Evolutionary conservation across 108 stramenopile genomes (phyloP).

Genomic region (Skeletonema marinoi): DNA sequence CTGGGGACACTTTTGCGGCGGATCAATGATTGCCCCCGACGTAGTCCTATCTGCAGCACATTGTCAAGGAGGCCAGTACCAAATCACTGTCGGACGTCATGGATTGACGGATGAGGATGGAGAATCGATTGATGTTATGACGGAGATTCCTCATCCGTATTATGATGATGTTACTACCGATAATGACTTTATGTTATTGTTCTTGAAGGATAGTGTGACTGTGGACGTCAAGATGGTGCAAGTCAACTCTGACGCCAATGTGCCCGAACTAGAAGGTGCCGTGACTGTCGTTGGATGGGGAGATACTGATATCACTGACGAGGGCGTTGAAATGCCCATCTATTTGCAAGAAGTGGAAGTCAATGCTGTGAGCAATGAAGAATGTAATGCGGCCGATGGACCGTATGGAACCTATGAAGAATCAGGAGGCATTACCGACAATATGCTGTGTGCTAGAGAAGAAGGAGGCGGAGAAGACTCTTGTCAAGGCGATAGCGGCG

Average conservation of each 20-base stretch:
- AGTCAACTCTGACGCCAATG: slow-evolving; percentile 35
- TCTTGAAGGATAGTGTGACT: background rate
- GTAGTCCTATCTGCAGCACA: slow-evolving; percentile 1
- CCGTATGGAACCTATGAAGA: slow-evolving; percentile 23
- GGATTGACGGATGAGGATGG: slow-evolving; percentile 7
- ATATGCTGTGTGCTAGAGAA: slow-evolving; percentile 39
- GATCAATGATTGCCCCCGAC: slow-evolving; percentile 24
- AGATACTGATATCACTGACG: slow-evolving; percentile 8
- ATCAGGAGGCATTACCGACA: slow-evolving; percentile 16
- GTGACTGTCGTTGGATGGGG: slow-evolving; percentile 64
- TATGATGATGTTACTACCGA: slow-evolving; percentile 8
- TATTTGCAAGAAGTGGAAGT: slow-evolving; percentile 18
- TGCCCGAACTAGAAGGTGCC: slow-evolving; percentile 28
- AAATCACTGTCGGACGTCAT: slow-evolving; percentile 25
- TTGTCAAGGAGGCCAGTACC: background rate
- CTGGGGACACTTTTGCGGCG: slow-evolving; percentile 27
- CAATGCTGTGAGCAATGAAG: slow-evolving; percentile 30
- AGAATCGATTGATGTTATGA: slow-evolving; percentile 13
- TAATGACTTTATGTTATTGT: slow-evolving; percentile 33
- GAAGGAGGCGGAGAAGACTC: slow-evolving; percentile 9
- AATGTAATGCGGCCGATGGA: slow-evolving; percentile 33
- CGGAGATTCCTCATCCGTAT: slow-evolving; percentile 12
- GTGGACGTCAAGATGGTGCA: slow-evolving; percentile 12
- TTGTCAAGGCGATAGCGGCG: slow-evolving; percentile 41
- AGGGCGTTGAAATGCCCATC: background rate